Evolutionary conservation across 805 yeast genomes (phyloP).

Genomic region (Metschnikowia corniflorae): DNA sequence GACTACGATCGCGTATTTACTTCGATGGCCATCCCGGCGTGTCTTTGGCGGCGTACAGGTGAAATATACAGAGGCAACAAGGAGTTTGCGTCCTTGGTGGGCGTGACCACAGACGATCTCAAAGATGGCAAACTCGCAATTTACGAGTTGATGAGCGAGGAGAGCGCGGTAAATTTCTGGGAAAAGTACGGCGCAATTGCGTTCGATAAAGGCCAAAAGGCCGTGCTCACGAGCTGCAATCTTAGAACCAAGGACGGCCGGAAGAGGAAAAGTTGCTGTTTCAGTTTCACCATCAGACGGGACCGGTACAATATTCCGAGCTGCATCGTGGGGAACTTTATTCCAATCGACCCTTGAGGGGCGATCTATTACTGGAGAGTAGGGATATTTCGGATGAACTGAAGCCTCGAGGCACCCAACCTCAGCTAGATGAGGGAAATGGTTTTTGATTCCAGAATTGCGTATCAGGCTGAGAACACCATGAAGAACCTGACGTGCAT

Average conservation of each 20-base stretch:
- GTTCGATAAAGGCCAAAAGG: conserved; percentile 92
- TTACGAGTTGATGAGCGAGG: conserved; percentile 92
- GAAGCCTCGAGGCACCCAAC: no score
- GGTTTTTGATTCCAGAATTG: no score
- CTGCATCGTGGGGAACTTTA: conserved; percentile 92
- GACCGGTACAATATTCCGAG: conserved; percentile 94
- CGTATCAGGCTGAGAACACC: no score
- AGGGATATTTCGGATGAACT: no score
- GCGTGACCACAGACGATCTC: conserved; percentile 82
- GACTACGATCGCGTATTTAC: conserved; percentile 95
- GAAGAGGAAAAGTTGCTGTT: conserved; percentile 80
- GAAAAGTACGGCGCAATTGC: conserved; percentile 96
- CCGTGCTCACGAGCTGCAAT: conserved; percentile 89
- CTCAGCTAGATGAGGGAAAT: no score
- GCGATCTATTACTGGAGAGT: no score
- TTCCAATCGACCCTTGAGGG: conserved; percentile 59
- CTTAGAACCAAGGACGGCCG: conserved; percentile 79
- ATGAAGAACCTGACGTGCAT: no score
- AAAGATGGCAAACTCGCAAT: conserved; percentile 90
- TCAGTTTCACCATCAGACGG: conserved; percentile 88
- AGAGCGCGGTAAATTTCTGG: conserved; percentile 95
- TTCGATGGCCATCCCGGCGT: conserved; percentile 96
- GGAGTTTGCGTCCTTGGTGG: conserved; percentile 91
- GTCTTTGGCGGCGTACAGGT: conserved; percentile 95
- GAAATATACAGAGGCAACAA: conserved; percentile 93